Evolutionary conservation across 768 basidiomycete species (phyloP), one percentile per base, ranked within the genome.

Genomic region (Lactarius sp.): DNA sequence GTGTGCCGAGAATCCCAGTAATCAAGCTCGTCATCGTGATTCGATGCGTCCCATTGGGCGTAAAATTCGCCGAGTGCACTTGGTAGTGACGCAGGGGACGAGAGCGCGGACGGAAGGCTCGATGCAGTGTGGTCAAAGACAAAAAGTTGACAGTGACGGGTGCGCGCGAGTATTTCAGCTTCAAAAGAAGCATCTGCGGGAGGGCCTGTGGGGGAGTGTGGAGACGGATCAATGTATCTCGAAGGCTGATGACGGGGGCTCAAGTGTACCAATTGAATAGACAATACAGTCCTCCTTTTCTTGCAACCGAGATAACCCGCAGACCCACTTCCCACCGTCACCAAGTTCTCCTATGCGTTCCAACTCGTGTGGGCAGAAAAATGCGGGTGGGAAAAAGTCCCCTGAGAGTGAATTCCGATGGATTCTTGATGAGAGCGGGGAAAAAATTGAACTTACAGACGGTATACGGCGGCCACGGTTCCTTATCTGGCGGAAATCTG

Each of bases 261-360:
- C 37, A 27, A 44, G 59, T 69, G 68, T 69, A 84, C 85, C 86
- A 57, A 87, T 78, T 3, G 84, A 83, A 66, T 87, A 88, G 57
- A 88, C 73, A 52, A 86, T 71, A 68, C 86, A 86, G 52, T 82
- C 76, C 22, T 72, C 73, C 71, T 86, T 85, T 56, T 80, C 74
- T 57, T 75, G 74, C 6, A 87, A 73, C 3, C 81, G 77, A 27
- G 81, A 82, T 31, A 87, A 69, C 2, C 87, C 87, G 68, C 87
- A 87, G 16, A 85, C 77, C 83, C 84, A 88, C 73, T 87, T 88
- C 14, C 87, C 86, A 14, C 86, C 86, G 69, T 87, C 86, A 18
- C 85, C 85, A 9, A 87, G 73, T 14, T 79, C 76, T 46, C 79
- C 79, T 56, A 80, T 61, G 22, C 79, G 78, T 64, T 80, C 75